Evolutionary conservation across 805 yeast species (phyloP).

Genomic region (Starmera caribaea): DNA sequence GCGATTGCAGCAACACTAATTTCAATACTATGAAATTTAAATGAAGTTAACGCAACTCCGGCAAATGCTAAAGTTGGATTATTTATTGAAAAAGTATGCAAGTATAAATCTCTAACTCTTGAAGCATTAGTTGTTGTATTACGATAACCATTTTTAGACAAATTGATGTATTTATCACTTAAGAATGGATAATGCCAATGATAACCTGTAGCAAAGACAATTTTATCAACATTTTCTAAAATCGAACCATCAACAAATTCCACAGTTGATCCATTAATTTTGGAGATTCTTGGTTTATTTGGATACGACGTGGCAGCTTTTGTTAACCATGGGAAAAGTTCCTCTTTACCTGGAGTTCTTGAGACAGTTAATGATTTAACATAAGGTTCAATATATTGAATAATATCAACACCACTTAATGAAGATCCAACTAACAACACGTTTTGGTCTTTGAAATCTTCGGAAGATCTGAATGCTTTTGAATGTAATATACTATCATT

Average conservation of each 20-base stretch:
- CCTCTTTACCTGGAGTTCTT: constrained; percentile 62
- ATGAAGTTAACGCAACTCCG: constrained; percentile 28
- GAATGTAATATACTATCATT: constrained; percentile 42
- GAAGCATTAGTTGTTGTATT: constrained; percentile 12
- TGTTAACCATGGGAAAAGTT: constrained; percentile 30
- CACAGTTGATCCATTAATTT: constrained; percentile 18
- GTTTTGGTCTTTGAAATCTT: constrained; percentile 27
- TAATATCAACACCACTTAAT: constrained; percentile 30
- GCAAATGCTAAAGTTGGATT: constrained; percentile 35
- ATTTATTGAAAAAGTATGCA: constrained; percentile 32
- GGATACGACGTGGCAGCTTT: constrained; percentile 29
- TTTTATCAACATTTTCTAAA: constrained; percentile 24
- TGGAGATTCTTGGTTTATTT: constrained; percentile 17
- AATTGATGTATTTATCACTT: constrained; percentile 12
- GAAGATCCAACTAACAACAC: constrained; percentile 34
- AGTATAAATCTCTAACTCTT: constrained; percentile 30
- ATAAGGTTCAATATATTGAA: constrained; percentile 30
- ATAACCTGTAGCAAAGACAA: constrained; percentile 33
- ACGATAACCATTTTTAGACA: constrained; percentile 12
- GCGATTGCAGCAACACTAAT: constrained; percentile 40
- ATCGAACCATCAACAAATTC: constrained; percentile 24
- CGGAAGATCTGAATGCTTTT: constrained; percentile 34
- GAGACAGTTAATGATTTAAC: constrained; percentile 44
- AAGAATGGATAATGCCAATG: constrained; percentile 30
- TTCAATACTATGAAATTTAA: constrained; percentile 41